A percentile compares a stretch with the other conserved stretches of the same genome.
Evolutionary conservation across 2,329 filamentous ascomycete species (phyloP).

Genomic region (Allantophomopsis cytisporea): DNA sequence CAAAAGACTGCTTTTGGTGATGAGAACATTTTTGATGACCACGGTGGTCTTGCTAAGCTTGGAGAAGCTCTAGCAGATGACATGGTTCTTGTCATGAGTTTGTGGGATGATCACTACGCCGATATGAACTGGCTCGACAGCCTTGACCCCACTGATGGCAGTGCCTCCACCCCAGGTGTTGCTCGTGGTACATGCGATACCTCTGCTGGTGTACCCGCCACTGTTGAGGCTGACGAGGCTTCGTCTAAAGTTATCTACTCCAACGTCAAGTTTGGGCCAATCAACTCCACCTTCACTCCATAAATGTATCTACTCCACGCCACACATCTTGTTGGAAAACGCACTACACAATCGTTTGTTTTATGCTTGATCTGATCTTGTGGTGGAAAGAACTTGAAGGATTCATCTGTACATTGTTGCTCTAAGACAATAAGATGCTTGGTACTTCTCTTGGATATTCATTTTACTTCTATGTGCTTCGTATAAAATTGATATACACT

Average conservation of each 20-base stretch:
- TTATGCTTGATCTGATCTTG: too few species aligned
- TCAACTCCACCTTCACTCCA: conserved; percentile 12
- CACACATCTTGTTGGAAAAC: too few species aligned
- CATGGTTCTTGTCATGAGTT: conserved; percentile 51
- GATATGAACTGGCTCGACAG: conserved; percentile 69
- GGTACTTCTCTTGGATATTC: too few species aligned
- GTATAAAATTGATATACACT: too few species aligned
- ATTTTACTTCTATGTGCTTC: too few species aligned
- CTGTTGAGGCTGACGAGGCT: conserved; percentile 30
- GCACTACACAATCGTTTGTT: too few species aligned
- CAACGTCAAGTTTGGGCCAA: conserved; percentile 18
- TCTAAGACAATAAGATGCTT: too few species aligned
- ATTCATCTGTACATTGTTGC: too few species aligned
- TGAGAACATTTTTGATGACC: conserved; percentile 32
- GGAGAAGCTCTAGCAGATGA: conserved; percentile 32
- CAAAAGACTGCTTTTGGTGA: conserved; percentile 43
- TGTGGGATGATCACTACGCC: conserved; percentile 41
- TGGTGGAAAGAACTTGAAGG: too few species aligned
- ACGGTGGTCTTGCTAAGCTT: conserved; percentile 43
- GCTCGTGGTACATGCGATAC: conserved; percentile 39
- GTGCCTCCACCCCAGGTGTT: conserved; percentile 29
- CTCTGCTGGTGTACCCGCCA: conserved; percentile 33
- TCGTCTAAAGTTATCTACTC: conserved; percentile 27
- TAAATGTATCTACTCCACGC: too few species aligned
- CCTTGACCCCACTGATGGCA: conserved; percentile 37